These are phyloP conservation scores for Exobasidium rhododendri DNA, from an alignment of 1,284 basidiomycete genomes.

Conservation along the genomic window DNA sequence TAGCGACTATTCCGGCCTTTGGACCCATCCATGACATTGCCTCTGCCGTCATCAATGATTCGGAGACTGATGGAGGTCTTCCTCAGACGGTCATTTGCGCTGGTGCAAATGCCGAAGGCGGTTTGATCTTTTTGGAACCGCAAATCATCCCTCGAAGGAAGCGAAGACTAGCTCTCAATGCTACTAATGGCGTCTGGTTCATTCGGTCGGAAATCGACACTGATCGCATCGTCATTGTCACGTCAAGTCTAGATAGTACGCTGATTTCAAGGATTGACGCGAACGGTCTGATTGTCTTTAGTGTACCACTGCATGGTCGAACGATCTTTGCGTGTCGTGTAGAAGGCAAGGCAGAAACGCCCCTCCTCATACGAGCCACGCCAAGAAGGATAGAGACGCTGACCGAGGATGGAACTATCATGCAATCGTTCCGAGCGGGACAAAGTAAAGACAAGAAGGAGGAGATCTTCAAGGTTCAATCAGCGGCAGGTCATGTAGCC, in stretches of 20 bases:
- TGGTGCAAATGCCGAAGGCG: slow-evolving; percentile 8
- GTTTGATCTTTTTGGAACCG: slow-evolving; percentile 12
- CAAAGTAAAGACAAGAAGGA: neutral
- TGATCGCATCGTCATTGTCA: neutral
- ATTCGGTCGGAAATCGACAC: neutral
- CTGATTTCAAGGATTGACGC: neutral
- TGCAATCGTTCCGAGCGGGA: neutral
- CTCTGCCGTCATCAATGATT: neutral
- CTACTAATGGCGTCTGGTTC: slow-evolving; percentile 15
- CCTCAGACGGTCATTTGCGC: slow-evolving; percentile 12
- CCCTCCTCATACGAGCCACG: neutral
- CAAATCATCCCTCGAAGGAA: slow-evolving; percentile 13
- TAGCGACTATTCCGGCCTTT: slow-evolving; percentile 9
- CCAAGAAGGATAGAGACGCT: neutral
- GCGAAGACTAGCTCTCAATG: slow-evolving; percentile 11
- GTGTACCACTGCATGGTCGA: slow-evolving; percentile 1
- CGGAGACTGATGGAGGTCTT: neutral
- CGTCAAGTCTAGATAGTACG: neutral
- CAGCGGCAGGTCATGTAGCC: neutral
- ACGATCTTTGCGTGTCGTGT: slow-evolving; percentile 3
- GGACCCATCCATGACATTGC: slow-evolving; percentile 17
- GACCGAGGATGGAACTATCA: neutral
- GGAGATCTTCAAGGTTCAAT: slow-evolving; percentile 8
- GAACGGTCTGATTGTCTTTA: slow-evolving; percentile 1
- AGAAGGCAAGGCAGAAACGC: neutral